phyloP scores from a whole-genome alignment of 2,329 filamentous ascomycete species.

The Fusarium solani-melongenae region DNA sequence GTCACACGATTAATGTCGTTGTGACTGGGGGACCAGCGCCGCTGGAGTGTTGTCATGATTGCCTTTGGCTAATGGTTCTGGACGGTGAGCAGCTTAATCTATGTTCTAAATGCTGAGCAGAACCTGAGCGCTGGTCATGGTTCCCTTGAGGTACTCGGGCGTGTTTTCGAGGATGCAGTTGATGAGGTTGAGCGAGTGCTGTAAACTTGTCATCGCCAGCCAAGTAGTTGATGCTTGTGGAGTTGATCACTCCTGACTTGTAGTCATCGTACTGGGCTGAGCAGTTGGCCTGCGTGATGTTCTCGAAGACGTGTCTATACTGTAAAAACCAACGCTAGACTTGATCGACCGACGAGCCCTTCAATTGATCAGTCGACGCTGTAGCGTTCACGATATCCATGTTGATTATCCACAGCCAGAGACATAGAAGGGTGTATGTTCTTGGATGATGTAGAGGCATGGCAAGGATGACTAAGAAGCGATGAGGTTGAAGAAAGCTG shows the following conservation, averaged over 20 bases:
- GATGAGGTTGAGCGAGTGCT: slow-evolving; percentile 10
- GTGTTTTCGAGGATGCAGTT: slow-evolving; percentile 10
- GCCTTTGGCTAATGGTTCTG: no score
- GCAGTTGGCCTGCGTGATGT: slow-evolving; percentile 2
- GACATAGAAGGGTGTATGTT: neutral
- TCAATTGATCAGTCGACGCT: neutral
- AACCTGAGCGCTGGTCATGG: slow-evolving; percentile 12
- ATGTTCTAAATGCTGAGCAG: slow-evolving; percentile 4
- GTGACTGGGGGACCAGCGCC: no score
- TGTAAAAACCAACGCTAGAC: slow-evolving; percentile 12
- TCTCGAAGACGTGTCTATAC: slow-evolving; percentile 4
- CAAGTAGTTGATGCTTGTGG: neutral
- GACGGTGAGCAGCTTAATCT: no score
- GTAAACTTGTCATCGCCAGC: slow-evolving; percentile 4
- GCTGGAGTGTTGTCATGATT: no score
- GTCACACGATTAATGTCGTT: no score
- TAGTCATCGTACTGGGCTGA: neutral
- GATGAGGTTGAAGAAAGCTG: neutral
- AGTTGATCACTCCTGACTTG: neutral
- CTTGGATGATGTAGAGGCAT: neutral
- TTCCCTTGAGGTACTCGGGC: slow-evolving; percentile 2
- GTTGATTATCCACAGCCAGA: neutral
- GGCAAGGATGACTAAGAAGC: neutral
- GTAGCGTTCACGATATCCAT: neutral
- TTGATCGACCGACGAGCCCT: neutral